These are phyloP conservation scores for Kwoniella pini DNA, from an alignment of 768 basidiomycete species.

Conservation along the genomic window DNA sequence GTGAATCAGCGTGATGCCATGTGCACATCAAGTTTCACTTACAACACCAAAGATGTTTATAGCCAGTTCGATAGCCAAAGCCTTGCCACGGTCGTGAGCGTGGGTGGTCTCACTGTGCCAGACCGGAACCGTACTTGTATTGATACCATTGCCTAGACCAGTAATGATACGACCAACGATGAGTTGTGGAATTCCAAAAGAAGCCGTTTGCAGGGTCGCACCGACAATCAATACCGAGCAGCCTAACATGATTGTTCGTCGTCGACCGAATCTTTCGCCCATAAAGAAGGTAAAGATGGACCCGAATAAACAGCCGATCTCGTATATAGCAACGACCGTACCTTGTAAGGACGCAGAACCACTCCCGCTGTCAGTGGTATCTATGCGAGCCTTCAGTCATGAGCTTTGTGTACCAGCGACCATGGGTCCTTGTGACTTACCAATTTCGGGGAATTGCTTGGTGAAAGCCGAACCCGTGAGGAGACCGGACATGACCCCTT, in stretches of 20 bases:
- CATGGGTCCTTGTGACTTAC: too few species aligned
- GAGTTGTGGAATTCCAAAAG: slow-evolving; percentile 24
- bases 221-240: slow-evolving; percentile 30
- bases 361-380: too few species aligned
- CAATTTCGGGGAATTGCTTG: slow-evolving; percentile 17
- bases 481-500: slow-evolving; percentile 32
- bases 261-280: slow-evolving; percentile 38
- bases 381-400: too few species aligned
- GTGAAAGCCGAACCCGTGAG: slow-evolving; percentile 24
- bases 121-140: too few species aligned
- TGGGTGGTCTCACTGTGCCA: too few species aligned
- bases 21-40: too few species aligned
- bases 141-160: slow-evolving; percentile 34
- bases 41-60: too few species aligned
- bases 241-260: slow-evolving; percentile 36
- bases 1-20: too few species aligned
- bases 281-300: slow-evolving; percentile 34
- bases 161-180: slow-evolving; percentile 45
- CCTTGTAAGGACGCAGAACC: too few species aligned
- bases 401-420: too few species aligned
- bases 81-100: too few species aligned
- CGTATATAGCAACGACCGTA: slow-evolving; percentile 43
- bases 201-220: slow-evolving; percentile 29
- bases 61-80: too few species aligned
- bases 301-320: slow-evolving; percentile 42